Evolutionary conservation across 2,329 filamentous ascomycete genomes (phyloP).

Genomic region (Sordariomycetes sp.): DNA sequence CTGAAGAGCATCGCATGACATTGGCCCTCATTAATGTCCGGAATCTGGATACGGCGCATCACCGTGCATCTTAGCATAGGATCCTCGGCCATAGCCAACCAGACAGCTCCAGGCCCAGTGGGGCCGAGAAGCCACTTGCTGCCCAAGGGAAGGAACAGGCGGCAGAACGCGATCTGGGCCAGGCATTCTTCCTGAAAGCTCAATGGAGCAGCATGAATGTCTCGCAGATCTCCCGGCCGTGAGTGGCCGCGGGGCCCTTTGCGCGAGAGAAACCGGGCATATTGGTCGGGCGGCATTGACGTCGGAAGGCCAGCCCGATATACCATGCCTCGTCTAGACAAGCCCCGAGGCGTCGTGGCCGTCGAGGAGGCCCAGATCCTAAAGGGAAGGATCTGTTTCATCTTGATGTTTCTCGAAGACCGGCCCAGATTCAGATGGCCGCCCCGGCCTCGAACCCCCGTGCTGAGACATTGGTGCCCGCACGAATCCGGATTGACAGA

Average conservation of each 20-base stretch:
- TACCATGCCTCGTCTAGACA: not conserved
- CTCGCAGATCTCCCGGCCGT: not conserved
- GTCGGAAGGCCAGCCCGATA: not conserved
- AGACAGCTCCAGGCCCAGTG: not conserved
- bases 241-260: not conserved
- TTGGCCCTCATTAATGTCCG: not conserved
- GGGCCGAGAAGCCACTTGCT: not conserved
- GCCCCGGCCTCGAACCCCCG: not conserved
- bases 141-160: not conserved
- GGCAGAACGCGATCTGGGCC: not conserved
- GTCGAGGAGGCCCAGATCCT: not conserved
- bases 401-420: conserved; percentile 1
- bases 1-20: not conserved
- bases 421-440: not conserved
- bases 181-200: not conserved
- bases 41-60: not conserved
- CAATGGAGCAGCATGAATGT: not conserved
- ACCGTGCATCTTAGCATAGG: not conserved
- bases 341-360: not conserved
- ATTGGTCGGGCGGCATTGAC: not conserved
- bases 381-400: conserved; percentile 1
- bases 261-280: not conserved
- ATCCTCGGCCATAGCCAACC: not conserved
- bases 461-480: too few relatives aligned
- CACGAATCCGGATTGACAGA: too few relatives aligned